These are phyloP conservation scores for Scedosporium apiospermum DNA, from an alignment of 2,329 filamentous ascomycete genomes.

Conservation along the genomic window DNA sequence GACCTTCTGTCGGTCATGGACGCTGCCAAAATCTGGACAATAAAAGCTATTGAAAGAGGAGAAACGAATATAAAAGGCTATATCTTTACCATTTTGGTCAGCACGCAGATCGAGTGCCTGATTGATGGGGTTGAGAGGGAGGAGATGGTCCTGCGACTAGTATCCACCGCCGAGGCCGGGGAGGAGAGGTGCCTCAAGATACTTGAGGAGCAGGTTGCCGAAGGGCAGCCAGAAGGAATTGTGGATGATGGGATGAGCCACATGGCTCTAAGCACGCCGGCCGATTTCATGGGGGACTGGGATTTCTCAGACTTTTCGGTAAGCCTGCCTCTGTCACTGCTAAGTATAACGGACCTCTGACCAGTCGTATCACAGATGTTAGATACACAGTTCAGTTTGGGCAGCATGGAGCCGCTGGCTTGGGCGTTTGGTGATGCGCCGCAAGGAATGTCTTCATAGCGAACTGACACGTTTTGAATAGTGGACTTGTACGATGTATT, in stretches of 20 bases:
- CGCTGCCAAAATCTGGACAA: slow-evolving; percentile 28
- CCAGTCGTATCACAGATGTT: neutral
- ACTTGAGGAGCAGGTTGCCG: slow-evolving; percentile 18
- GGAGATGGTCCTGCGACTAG: slow-evolving; percentile 21
- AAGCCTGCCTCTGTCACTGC: slow-evolving; percentile 3
- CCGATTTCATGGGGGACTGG: slow-evolving; percentile 8
- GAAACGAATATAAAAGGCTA: slow-evolving; percentile 48
- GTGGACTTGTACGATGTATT: too few relatives aligned
- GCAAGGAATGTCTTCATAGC: neutral
- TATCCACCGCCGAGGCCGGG: slow-evolving; percentile 27
- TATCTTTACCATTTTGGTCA: slow-evolving; percentile 28
- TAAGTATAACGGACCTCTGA: neutral
- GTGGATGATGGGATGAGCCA: neutral
- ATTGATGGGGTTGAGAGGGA: slow-evolving; percentile 23
- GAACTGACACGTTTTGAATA: too few relatives aligned
- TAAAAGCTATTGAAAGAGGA: slow-evolving; percentile 31
- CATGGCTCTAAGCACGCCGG: neutral
- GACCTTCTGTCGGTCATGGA: slow-evolving; percentile 33
- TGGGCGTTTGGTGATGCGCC: neutral
- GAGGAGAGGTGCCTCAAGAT: slow-evolving; percentile 21
- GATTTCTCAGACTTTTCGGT: slow-evolving; percentile 18
- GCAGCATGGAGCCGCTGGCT: neutral
- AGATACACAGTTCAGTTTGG: neutral
- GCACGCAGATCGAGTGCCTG: slow-evolving; percentile 32
- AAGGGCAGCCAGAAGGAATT: slow-evolving; percentile 10